A percentile compares a stretch with the other conserved stretches of the same genome.
Conservation (phyloP, 2,329 filamentous ascomycete genomes). For the Dendrostoma leiphaemia region DNA sequence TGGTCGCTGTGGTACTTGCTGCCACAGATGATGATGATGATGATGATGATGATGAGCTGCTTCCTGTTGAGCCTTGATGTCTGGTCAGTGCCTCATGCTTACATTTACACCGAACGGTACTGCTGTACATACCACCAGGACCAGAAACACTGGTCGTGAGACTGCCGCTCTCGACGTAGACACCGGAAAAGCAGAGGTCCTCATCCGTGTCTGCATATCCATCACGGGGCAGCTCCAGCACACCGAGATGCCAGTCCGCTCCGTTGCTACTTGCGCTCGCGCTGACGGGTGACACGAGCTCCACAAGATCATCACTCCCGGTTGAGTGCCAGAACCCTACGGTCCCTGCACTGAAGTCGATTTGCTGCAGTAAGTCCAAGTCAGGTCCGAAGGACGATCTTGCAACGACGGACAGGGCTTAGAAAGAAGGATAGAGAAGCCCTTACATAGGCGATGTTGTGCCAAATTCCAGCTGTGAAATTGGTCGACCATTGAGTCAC, state of each 20-base stretch:
- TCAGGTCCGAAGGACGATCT: not conserved
- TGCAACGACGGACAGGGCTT: not conserved
- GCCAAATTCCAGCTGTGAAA: constrained; percentile 65
- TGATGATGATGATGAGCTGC: constrained; percentile 3
- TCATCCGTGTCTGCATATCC: constrained; percentile 54
- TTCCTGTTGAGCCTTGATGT: constrained; percentile 9
- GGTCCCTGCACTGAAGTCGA: constrained; percentile 58
- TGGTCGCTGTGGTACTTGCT: not conserved
- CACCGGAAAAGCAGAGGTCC: constrained; percentile 71
- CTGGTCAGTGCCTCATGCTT: too few species aligned
- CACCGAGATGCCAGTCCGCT: constrained; percentile 70
- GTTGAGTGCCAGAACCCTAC: constrained; percentile 72
- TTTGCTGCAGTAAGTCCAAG: not conserved
- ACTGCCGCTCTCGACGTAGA: constrained; percentile 60
- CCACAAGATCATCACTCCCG: constrained; percentile 53
- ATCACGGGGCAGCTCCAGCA: constrained; percentile 60
- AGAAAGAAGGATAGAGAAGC: constrained; percentile 28
- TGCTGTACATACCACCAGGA: not conserved
- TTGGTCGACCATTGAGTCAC: constrained; percentile 61
- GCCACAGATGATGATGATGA: not conserved
- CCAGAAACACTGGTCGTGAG: constrained; percentile 13
- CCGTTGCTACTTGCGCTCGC: constrained; percentile 62
- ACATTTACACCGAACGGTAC: too few species aligned
- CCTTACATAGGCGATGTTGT: constrained; percentile 74
- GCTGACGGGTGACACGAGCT: constrained; percentile 56